Evolutionary conservation across 139 green algal genomes (phyloP).

Genomic region (Picochlorum sp.): DNA sequence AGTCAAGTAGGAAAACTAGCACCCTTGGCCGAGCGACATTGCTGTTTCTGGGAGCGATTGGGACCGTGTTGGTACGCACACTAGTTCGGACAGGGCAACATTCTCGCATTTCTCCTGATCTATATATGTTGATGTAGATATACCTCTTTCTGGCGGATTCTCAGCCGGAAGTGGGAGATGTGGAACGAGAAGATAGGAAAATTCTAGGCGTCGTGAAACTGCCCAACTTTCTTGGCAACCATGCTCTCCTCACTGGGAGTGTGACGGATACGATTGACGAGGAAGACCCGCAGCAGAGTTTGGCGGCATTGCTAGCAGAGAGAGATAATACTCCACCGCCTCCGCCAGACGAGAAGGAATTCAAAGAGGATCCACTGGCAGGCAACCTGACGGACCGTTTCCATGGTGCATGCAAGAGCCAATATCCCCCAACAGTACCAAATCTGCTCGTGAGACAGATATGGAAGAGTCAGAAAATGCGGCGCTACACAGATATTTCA

Average conservation of each 20-base stretch:
- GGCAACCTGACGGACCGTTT: conserved; percentile 6
- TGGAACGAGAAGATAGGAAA: neutral
- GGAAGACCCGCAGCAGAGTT: neutral
- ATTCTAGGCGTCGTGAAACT: neutral
- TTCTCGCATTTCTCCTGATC: neutral
- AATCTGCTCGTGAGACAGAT: conserved; percentile 16
- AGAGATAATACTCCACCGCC: neutral
- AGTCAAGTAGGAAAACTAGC: no score
- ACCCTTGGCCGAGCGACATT: no score
- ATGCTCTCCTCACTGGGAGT: neutral
- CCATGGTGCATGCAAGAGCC: conserved; percentile 8
- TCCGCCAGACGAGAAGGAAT: neutral
- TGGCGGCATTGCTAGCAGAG: neutral
- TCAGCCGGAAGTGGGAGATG: neutral
- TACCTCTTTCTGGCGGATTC: neutral
- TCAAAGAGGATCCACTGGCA: conserved; percentile 2
- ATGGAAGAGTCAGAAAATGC: conserved; percentile 18
- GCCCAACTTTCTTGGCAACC: conserved; percentile 2
- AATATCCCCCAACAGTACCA: conserved; percentile 16
- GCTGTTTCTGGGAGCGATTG: no score
- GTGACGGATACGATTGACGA: neutral
- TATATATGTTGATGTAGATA: conserved; percentile 3
- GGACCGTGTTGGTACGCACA: no score
- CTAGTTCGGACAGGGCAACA: neutral
- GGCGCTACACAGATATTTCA: conserved; percentile 18